phyloP scores from a whole-genome alignment of 2,329 filamentous ascomycete genomes.

The Penicillium sp. region DNA sequence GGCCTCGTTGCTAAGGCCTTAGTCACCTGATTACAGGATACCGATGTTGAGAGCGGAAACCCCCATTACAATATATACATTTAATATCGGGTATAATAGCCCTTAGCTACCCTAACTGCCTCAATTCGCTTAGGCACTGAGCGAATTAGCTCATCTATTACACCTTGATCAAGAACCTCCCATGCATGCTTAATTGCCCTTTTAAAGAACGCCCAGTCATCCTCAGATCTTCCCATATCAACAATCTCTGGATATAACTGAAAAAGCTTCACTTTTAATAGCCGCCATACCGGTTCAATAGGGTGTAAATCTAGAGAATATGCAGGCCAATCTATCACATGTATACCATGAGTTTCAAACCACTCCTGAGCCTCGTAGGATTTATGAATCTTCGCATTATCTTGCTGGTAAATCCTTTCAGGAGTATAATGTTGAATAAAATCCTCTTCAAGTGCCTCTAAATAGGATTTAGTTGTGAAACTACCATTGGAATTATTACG shows the following conservation, averaged over 20 bases:
- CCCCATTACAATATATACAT: no score
- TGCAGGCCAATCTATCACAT: not conserved
- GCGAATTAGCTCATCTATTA: no score
- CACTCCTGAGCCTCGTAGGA: not conserved
- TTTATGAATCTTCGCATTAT: not conserved
- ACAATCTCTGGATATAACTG: not conserved
- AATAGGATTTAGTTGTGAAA: constrained; percentile 1
- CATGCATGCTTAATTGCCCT: no score
- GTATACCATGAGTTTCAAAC: not conserved
- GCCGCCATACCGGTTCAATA: not conserved
- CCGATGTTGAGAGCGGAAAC: no score
- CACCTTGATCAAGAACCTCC: no score
- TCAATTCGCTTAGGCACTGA: no score
- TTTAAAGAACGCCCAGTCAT: no score
- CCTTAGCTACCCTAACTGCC: no score
- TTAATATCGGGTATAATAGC: no score
- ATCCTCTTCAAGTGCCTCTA: not conserved
- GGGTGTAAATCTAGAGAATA: not conserved
- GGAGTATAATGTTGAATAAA: not conserved
- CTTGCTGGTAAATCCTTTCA: not conserved
- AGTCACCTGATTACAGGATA: no score
- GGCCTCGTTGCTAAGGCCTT: no score
- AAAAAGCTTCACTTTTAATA: not conserved
- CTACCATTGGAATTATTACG: not conserved
- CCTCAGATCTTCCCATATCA: no score